Conservation (phyloP, 2,329 filamentous ascomycete genomes). For the Magnaporthiopsis rhizophila region DNA sequence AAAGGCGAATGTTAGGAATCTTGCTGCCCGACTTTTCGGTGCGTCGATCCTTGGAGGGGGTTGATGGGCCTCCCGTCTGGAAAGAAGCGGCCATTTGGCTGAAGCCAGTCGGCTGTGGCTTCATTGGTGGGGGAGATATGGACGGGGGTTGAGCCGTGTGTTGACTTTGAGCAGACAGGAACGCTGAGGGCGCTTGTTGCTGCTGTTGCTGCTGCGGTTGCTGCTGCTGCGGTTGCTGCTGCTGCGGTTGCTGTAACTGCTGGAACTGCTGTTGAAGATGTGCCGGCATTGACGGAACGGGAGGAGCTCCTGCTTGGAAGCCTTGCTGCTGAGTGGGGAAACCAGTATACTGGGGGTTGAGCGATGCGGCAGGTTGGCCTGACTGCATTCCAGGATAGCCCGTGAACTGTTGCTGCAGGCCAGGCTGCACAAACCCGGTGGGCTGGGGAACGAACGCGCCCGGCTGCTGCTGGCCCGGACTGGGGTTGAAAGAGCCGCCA, state of each 20-base stretch:
- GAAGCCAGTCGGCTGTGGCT: conserved; percentile 60
- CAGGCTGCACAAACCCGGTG: conserved; percentile 50
- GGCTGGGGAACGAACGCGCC: conserved; percentile 46
- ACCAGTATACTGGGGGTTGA: conserved; percentile 63
- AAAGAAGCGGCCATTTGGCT: conserved; percentile 60
- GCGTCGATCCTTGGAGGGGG: conserved; percentile 34
- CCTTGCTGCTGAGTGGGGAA: conserved; percentile 49
- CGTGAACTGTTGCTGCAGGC: conserved; percentile 50
- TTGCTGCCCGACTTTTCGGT: conserved; percentile 53
- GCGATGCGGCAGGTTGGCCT: conserved; percentile 45
- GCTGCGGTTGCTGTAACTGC: conserved; percentile 36
- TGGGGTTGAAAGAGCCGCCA: conserved; percentile 40
- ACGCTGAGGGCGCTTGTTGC: conserved; percentile 28
- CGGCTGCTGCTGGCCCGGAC: conserved; percentile 40
- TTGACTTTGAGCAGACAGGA: conserved; percentile 37
- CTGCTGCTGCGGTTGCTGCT: conserved; percentile 34
- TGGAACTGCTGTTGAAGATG: conserved; percentile 54
- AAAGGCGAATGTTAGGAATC: conserved; percentile 89
- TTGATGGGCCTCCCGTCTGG: conserved; percentile 34
- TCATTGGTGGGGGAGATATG: conserved; percentile 51
- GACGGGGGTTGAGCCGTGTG: conserved; percentile 32
- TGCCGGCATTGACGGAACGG: conserved; percentile 50
- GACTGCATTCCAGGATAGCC: conserved; percentile 50
- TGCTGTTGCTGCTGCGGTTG: conserved; percentile 38
- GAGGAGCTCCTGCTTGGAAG: conserved; percentile 52